Conservation (phyloP, 257 asterid species). For the Catharanthus roseus region DNA sequence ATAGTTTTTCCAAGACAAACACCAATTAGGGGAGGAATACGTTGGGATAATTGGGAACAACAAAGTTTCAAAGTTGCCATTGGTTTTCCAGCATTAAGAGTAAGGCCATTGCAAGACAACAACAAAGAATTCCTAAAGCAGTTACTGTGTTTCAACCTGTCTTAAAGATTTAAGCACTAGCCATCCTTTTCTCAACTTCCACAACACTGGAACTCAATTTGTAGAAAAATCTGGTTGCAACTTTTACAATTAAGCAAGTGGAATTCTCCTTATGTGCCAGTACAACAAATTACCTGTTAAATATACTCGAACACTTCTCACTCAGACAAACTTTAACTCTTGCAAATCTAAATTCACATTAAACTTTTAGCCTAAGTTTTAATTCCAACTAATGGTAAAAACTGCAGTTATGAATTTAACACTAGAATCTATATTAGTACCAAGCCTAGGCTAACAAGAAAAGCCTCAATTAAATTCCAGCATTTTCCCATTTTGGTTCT, state of each 20-base stretch:
- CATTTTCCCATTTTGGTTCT: not conserved
- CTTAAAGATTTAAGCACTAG: not conserved
- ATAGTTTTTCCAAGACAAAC: not conserved
- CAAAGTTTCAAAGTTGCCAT: not conserved
- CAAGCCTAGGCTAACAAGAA: not conserved
- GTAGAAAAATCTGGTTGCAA: not conserved
- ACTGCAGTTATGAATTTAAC: not conserved
- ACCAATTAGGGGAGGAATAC: not conserved
- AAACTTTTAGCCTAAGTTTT: not conserved
- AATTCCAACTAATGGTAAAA: not conserved
- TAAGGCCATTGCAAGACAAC: not conserved
- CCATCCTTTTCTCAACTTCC: conserved; percentile 4
- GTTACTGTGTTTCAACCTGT: not conserved
- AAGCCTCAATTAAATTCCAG: not conserved
- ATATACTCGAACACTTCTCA: not conserved
- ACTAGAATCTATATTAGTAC: not conserved
- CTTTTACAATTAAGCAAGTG: not conserved
- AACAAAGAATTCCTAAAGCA: not conserved
- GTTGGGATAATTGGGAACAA: not conserved
- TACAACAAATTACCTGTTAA: not conserved
- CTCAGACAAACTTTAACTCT: not conserved
- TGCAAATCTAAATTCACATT: not conserved
- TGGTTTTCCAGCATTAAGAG: not conserved
- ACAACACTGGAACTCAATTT: not conserved
- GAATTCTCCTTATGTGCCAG: not conserved